Percentiles rank a stretch among this genome's conserved stretches.
phyloP scores from a whole-genome alignment of 495 filamentous ascomycete genomes.

The Xylaria intraflava region DNA sequence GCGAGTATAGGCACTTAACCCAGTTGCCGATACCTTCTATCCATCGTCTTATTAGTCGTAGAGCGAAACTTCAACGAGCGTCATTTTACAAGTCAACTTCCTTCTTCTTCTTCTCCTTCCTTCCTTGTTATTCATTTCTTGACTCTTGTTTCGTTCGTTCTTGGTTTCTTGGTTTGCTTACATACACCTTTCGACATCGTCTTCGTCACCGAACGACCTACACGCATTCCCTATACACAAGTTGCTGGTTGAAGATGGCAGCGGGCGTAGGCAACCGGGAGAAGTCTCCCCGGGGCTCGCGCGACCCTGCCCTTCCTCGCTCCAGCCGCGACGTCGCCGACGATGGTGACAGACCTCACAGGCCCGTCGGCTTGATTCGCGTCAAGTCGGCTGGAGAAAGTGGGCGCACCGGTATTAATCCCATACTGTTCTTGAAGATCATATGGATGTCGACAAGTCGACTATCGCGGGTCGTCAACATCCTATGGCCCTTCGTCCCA shows the following conservation, averaged over 20 bases:
- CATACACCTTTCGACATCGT: neutral
- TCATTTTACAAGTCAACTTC: neutral
- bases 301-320: constrained; percentile 16
- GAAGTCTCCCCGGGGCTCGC: constrained; percentile 14
- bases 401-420: constrained; percentile 40
- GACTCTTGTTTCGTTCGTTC: neutral
- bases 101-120: neutral
- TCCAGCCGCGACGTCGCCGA: constrained; percentile 16
- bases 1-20: no score
- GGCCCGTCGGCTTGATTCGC: constrained; percentile 9
- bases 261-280: constrained; percentile 13
- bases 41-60: no score
- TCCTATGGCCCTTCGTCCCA: constrained; percentile 51
- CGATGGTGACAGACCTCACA: neutral
- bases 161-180: no score
- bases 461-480: constrained; percentile 37
- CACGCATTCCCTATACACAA: neutral
- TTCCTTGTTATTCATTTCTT: neutral
- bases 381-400: constrained; percentile 36
- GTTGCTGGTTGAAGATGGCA: constrained; percentile 2
- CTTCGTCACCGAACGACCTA: neutral
- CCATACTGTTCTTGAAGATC: constrained; percentile 35
- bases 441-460: constrained; percentile 35
- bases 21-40: no score
- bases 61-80: no score